phyloP scores from a whole-genome alignment of 1,284 basidiomycete genomes.

The Ceratobasidium sp. region DNA sequence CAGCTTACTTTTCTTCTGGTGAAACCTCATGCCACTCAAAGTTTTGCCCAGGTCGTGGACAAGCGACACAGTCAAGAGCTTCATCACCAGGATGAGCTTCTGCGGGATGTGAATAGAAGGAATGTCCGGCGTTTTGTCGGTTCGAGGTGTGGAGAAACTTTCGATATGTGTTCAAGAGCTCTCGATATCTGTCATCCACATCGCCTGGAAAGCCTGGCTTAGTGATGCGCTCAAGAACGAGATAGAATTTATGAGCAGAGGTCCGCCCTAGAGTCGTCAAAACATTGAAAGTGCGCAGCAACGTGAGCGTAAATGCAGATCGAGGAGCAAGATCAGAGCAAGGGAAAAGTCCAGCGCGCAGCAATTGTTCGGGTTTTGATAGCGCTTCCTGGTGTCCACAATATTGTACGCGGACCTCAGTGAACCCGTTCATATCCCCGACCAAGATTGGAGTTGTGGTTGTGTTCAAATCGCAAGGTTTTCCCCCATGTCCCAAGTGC shows the following conservation, averaged over 20 bases:
- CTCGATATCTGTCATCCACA: neutral
- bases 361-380: neutral
- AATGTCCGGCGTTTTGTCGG: neutral
- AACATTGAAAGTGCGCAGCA: neutral
- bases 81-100: neutral
- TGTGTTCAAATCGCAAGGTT: neutral
- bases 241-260: neutral
- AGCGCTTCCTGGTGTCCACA: neutral
- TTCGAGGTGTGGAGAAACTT: neutral
- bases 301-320: slow-evolving; percentile 5
- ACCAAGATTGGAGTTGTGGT: neutral
- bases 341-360: neutral
- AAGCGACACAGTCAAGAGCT: slow-evolving; percentile 11
- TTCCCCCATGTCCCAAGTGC: slow-evolving; percentile 12
- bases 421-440: slow-evolving; percentile 11
- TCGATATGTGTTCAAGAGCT: neutral
- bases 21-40: slow-evolving; percentile 10
- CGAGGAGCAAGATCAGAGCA: neutral
- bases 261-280: neutral
- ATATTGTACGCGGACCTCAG: neutral
- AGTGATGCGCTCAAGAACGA: neutral
- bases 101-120: neutral
- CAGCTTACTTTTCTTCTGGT: neutral
- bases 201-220: neutral
- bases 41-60: slow-evolving; percentile 10